Conservation (phyloP, 805 yeast species). For the Monosporozyma unispora region DNA sequence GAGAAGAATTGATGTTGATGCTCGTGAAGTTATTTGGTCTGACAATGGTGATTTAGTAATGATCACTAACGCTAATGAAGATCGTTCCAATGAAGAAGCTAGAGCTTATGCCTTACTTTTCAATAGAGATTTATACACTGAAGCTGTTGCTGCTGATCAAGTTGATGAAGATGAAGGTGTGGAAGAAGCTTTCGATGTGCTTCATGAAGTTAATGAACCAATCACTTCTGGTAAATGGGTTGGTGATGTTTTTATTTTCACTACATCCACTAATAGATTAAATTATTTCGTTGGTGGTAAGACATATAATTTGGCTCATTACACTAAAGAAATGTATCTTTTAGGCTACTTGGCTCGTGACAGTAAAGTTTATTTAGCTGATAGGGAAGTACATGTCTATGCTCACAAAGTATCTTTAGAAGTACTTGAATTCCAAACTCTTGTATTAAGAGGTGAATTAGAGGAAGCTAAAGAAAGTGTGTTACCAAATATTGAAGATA, state of each 20-base stretch:
- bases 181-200: constrained; percentile 76
- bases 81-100: constrained; percentile 21
- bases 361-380: constrained; percentile 81
- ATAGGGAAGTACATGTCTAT: constrained; percentile 76
- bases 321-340: constrained; percentile 76
- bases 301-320: constrained; percentile 84
- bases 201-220: constrained; percentile 71
- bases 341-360: constrained; percentile 88
- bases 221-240: constrained; percentile 90
- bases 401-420: constrained; percentile 76
- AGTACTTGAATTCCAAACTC: constrained; percentile 91
- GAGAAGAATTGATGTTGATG: constrained; percentile 82
- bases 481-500: constrained; percentile 49
- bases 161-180: constrained; percentile 79
- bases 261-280: constrained; percentile 77
- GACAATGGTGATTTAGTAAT: constrained; percentile 86
- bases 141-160: constrained; percentile 48
- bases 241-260: constrained; percentile 92
- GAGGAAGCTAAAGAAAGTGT: constrained; percentile 63
- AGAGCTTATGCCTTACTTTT: constrained; percentile 71
- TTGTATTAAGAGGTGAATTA: constrained; percentile 88
- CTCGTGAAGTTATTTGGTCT: constrained; percentile 78
- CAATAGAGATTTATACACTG: constrained; percentile 56
- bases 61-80: constrained; percentile 50
- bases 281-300: constrained; percentile 94